A percentile compares a stretch with the other conserved stretches of the same genome.
Evolutionary conservation across 2,329 filamentous ascomycete genomes (phyloP).

Genomic region (Dryadomyces sulphureus): DNA sequence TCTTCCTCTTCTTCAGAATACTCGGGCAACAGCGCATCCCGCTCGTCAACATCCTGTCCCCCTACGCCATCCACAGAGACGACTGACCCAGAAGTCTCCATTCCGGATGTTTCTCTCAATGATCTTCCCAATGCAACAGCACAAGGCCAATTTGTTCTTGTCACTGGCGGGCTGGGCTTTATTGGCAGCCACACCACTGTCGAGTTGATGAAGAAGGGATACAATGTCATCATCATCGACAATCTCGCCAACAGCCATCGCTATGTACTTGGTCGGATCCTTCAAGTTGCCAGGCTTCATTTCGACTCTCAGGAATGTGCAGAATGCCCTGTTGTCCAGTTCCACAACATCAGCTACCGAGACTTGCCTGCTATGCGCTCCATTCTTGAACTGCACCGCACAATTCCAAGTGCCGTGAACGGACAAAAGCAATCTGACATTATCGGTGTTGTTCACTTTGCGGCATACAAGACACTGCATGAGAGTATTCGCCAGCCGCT

Average conservation of each 20-base stretch:
- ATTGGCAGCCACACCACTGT: constrained; percentile 5
- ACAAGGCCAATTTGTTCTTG: background rate
- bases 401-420: background rate
- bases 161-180: constrained; percentile 4
- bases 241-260: constrained; percentile 28
- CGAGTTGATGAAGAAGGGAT: constrained; percentile 3
- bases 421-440: constrained; percentile 28
- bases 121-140: background rate
- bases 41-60: background rate
- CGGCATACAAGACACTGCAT: constrained; percentile 50
- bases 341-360: constrained; percentile 24
- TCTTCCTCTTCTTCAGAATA: constrained; percentile 2
- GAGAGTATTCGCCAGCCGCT: constrained; percentile 47
- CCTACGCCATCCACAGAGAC: constrained; percentile 1
- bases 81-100: background rate
- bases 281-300: constrained; percentile 15
- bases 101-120: constrained; percentile 1
- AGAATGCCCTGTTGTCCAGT: constrained; percentile 17
- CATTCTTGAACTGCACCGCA: constrained; percentile 21
- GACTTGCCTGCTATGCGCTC: constrained; percentile 20
- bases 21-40: constrained; percentile 1
- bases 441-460: constrained; percentile 53
- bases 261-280: constrained; percentile 16
- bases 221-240: constrained; percentile 27
- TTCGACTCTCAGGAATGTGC: constrained; percentile 12